These are phyloP conservation scores for Anastatica hierochuntica DNA, from an alignment of 345 rosid species.

Conservation along the genomic window DNA sequence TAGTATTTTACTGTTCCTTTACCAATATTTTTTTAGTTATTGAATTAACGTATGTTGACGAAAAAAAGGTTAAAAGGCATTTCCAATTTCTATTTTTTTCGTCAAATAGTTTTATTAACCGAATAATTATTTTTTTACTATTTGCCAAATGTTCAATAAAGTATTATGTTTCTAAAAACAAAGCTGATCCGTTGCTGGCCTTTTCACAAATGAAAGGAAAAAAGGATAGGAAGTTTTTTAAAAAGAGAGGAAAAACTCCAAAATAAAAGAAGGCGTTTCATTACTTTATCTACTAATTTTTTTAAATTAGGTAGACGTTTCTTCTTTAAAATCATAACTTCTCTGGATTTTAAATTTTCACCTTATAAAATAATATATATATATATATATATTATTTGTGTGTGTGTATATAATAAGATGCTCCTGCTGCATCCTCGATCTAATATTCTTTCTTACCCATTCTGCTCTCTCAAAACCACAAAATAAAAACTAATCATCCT, in stretches of 20 bases:
- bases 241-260: background rate
- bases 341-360: conserved; percentile 25
- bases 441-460: conserved; percentile 16
- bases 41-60: no score
- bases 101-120: no score
- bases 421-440: conserved; percentile 27
- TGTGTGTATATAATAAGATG: conserved; percentile 9
- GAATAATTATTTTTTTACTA: background rate
- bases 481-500: background rate
- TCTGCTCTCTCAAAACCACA: background rate
- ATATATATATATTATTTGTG: no score
- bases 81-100: no score
- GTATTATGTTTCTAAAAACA: no score
- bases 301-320: conserved; percentile 21
- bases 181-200: conserved; percentile 20
- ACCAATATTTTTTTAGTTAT: no score
- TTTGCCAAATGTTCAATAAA: no score
- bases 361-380: conserved; percentile 1
- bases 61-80: no score
- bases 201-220: conserved; percentile 3
- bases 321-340: conserved; percentile 21
- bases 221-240: background rate
- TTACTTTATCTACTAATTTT: conserved; percentile 3
- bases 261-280: conserved; percentile 9
- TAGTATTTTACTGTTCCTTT: no score